A percentile compares a stretch with the other conserved stretches of the same genome.
Conservation (phyloP, 768 basidiomycete species). For the Termitomyces sp. region DNA sequence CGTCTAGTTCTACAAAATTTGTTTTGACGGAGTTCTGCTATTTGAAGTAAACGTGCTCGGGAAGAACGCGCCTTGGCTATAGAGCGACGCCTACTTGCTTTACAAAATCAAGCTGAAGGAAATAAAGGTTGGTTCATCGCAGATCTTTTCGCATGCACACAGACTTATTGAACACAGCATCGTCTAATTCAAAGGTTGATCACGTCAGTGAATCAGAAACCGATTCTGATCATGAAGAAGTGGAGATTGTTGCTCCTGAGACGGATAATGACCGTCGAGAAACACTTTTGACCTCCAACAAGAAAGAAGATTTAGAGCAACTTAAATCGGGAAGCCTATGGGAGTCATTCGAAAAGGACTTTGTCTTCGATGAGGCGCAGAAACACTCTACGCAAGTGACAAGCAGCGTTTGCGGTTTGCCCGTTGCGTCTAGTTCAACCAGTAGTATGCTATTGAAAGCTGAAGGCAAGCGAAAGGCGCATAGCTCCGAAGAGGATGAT, state of each 20-base stretch:
- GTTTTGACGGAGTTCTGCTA: background rate
- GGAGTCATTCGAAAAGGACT: constrained; percentile 48
- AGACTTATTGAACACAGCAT: background rate
- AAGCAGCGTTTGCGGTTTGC: constrained; percentile 14
- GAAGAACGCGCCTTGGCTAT: constrained; percentile 78
- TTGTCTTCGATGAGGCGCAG: constrained; percentile 32
- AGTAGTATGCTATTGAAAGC: background rate
- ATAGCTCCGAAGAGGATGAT: constrained; percentile 3
- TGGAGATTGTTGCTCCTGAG: constrained; percentile 34
- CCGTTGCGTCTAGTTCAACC: background rate
- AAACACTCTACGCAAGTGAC: constrained; percentile 7
- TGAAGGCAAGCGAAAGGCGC: constrained; percentile 11
- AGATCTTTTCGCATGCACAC: background rate
- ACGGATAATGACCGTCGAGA: constrained; percentile 48
- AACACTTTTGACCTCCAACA: constrained; percentile 44
- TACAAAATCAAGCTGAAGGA: constrained; percentile 33
- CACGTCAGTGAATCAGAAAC: constrained; percentile 23
- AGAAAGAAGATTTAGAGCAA: constrained; percentile 37
- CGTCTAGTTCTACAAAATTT: background rate
- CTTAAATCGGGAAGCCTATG: constrained; percentile 36
- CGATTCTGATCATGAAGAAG: constrained; percentile 22
- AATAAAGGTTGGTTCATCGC: constrained; percentile 16
- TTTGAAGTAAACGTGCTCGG: constrained; percentile 66
- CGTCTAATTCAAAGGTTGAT: background rate
- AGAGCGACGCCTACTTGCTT: constrained; percentile 52